Percentiles rank a stretch among this genome's conserved stretches.
Conservation (phyloP, 164 flowering plant species). For the Cinnamomum chago region DNA sequence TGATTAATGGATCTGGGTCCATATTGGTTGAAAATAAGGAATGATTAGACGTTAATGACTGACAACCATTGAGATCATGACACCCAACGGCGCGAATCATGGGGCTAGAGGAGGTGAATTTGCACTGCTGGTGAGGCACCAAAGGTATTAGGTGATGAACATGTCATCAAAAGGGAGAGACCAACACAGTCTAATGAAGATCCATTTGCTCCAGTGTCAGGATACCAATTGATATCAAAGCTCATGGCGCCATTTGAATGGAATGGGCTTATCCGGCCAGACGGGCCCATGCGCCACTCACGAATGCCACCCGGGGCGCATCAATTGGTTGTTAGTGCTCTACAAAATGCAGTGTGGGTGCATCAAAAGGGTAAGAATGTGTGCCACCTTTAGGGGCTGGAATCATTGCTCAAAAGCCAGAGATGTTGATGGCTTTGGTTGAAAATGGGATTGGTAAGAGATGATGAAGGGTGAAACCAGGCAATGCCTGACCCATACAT, state of each 20-base stretch:
- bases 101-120: conserved; percentile 20
- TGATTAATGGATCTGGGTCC: not conserved
- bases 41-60: conserved; percentile 44
- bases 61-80: conserved; percentile 22
- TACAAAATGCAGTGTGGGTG: not conserved
- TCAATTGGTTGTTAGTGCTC: conserved; percentile 13
- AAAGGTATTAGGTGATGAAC: conserved; percentile 11
- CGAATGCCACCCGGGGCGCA: conserved; percentile 19
- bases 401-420: conserved; percentile 41
- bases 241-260: not conserved
- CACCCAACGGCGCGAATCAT: conserved; percentile 34
- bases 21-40: conserved; percentile 13
- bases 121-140: conserved; percentile 46
- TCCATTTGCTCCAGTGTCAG: not conserved
- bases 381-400: conserved; percentile 49
- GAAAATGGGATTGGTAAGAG: conserved; percentile 17
- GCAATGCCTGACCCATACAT: conserved; percentile 38
- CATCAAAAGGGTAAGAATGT: conserved; percentile 14
- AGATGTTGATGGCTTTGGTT: conserved; percentile 7
- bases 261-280: not conserved
- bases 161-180: conserved; percentile 11
- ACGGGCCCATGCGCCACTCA: not conserved
- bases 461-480: conserved; percentile 44
- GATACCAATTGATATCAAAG: not conserved
- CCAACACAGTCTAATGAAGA: not conserved